Evolutionary conservation across 352 stramenopile species (phyloP).

Genomic region (Phytophthora hybrid): DNA sequence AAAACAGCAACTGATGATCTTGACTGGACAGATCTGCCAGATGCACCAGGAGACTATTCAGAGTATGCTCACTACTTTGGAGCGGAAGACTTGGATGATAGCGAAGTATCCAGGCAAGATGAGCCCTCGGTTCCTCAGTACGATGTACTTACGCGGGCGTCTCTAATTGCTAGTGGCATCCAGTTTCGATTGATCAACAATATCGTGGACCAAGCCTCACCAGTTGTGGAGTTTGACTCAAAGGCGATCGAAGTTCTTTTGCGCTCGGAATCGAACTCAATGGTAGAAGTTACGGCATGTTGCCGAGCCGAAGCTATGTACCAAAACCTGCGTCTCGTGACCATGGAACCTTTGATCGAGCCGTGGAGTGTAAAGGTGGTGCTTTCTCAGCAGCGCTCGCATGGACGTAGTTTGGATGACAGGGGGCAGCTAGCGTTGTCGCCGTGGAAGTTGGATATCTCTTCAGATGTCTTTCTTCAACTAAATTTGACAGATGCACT

Average conservation of each 20-base stretch:
- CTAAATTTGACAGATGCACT: conserved; percentile 87
- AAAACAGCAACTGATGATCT: conserved; percentile 53
- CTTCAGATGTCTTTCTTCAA: conserved; percentile 70
- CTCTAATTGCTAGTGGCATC: conserved; percentile 47
- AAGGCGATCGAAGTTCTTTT: conserved; percentile 47
- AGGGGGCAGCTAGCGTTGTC: conserved; percentile 18
- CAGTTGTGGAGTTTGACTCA: conserved; percentile 74
- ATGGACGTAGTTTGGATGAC: conserved; percentile 29
- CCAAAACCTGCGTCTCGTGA: conserved; percentile 84
- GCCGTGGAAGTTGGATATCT: conserved; percentile 70
- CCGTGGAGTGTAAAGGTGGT: conserved; percentile 69
- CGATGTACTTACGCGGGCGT: conserved; percentile 43
- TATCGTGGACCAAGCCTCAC: conserved; percentile 81
- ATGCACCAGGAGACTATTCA: conserved; percentile 40
- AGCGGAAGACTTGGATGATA: conserved; percentile 18
- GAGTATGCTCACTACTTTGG: conserved; percentile 52
- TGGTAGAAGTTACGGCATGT: conserved; percentile 44
- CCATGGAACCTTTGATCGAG: conserved; percentile 83
- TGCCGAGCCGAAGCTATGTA: conserved; percentile 82
- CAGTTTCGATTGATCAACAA: conserved; percentile 87
- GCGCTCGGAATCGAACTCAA: conserved; percentile 42
- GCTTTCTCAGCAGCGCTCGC: conserved; percentile 45
- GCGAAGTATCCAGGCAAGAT: conserved; percentile 16
- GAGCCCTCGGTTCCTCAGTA: conserved; percentile 6
- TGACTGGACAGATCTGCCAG: conserved; percentile 51